Base-by-base conservation (phyloP, 2,329 filamentous ascomycete species). In the Exophiala phaeomuriformis region DNA sequence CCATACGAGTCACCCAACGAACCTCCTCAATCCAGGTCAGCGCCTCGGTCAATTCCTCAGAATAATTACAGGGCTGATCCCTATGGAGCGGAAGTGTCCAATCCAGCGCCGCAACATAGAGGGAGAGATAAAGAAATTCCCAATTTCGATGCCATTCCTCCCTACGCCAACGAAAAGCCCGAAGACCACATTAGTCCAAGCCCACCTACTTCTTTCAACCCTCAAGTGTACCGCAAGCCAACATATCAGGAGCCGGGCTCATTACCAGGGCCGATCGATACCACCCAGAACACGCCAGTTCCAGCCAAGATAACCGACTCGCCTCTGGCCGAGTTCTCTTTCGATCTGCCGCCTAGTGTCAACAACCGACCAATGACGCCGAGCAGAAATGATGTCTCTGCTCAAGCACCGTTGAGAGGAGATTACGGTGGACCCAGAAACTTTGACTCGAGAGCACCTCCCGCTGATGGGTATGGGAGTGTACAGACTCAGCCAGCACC, bases 291-390 rank as follows among this genome's bases (percentile, higher is more conserved):
- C 72, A 51, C 78, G 69, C 61, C 76, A 72, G 64, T 75, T 71
- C 36, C 78, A 10, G 57, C 64, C 6, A 58, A 57, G 3, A 53
- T 49, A 33, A 54, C 53, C 47, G 65, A 69, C 39, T 71, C 73
- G 49, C 67, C 70, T 44, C 66, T 71, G 57, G 67, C 86, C 62
- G 75, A 81, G 2, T 86, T 85, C 5, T 77, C 86, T 1, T 89
- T 89, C 61, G 87, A 89, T 64, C 85, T 90, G 77, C 82, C 80
- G 1, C 48, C 47, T 10, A 52, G 30, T 27, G 32, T 8, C 12
- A 55, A 36, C 46, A 44, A 29, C 27, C 28, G 50, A 37, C 37
- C 45, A 1, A 40, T 40, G 28, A 47, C 30, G n/a, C 19, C 49
- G 35, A 32, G 41, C 19, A 39, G 47, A 41, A 49, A 50, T 50